These are phyloP conservation scores for Suillus alpinus DNA, from an alignment of 768 basidiomycete species.

Conservation along the genomic window DNA sequence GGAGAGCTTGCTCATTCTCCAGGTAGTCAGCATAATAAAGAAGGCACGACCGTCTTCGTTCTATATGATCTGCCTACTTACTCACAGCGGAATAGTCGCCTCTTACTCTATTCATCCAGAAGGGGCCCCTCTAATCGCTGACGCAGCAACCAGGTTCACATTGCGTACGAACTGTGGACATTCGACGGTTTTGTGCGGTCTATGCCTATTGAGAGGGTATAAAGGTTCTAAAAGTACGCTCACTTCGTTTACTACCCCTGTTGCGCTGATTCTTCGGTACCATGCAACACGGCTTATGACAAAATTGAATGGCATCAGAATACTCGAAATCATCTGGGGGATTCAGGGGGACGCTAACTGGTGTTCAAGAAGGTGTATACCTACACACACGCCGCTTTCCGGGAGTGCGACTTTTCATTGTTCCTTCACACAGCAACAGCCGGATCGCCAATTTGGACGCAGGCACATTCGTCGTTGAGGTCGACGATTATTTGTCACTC, in stretches of 20 bases:
- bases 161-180: too few species aligned
- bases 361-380: not conserved
- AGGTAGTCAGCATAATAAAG: not conserved
- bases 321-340: not conserved
- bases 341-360: not conserved
- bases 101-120: too few species aligned
- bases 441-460: not conserved
- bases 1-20: not conserved
- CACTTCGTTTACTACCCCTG: not conserved
- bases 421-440: not conserved
- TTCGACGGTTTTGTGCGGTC: too few species aligned
- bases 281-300: not conserved
- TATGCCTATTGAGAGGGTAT: too few species aligned
- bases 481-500: not conserved
- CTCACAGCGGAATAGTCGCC: too few species aligned
- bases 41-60: not conserved
- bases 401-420: not conserved
- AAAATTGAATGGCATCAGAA: not conserved
- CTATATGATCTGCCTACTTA: not conserved
- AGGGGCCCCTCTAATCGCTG: too few species aligned
- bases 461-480: not conserved
- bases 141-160: too few species aligned
- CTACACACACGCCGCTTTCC: not conserved
- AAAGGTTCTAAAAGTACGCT: not conserved
- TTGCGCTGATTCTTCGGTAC: not conserved